A percentile compares a stretch with the other conserved stretches of the same genome.
These are phyloP conservation scores for Termitomyces heimii DNA, from an alignment of 768 basidiomycete genomes.

Conservation along the genomic window DNA sequence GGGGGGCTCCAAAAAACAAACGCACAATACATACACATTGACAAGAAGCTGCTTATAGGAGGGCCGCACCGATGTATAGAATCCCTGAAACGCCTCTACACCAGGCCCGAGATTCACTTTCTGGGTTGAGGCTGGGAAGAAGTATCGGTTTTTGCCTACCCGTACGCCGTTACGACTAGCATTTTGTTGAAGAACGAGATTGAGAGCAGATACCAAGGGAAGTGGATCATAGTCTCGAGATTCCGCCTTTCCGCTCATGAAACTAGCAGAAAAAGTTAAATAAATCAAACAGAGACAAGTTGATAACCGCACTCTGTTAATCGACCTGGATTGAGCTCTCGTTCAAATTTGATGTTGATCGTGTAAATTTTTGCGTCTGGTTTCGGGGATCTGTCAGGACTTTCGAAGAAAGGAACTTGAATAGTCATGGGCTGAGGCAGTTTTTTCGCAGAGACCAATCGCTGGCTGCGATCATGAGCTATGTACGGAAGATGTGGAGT, in stretches of 20 bases:
- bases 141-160: slow-evolving; percentile 50
- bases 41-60: slow-evolving; percentile 45
- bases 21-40: slow-evolving; percentile 36
- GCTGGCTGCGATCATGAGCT: slow-evolving; percentile 46
- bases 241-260: slow-evolving; percentile 40
- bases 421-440: slow-evolving; percentile 42
- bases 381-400: slow-evolving; percentile 27
- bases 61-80: slow-evolving; percentile 44
- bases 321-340: slow-evolving; percentile 29
- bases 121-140: slow-evolving; percentile 36
- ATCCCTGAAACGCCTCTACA: slow-evolving; percentile 37
- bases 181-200: slow-evolving; percentile 49
- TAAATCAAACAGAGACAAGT: background rate
- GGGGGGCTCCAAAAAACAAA: background rate
- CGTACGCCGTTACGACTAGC: slow-evolving; percentile 41
- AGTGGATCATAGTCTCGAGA: slow-evolving; percentile 39
- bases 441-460: slow-evolving; percentile 37
- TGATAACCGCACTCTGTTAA: slow-evolving; percentile 27
- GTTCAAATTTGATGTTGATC: slow-evolving; percentile 33
- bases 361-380: slow-evolving; percentile 35
- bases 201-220: slow-evolving; percentile 51
- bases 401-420: slow-evolving; percentile 35
- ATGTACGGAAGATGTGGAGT: slow-evolving; percentile 32
- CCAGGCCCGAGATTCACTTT: slow-evolving; percentile 24
- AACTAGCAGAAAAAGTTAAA: slow-evolving; percentile 30